A percentile compares a stretch with the other conserved stretches of the same genome.
phyloP scores from a whole-genome alignment of 495 filamentous ascomycete genomes.

The Lasiosphaeria ovina region DNA sequence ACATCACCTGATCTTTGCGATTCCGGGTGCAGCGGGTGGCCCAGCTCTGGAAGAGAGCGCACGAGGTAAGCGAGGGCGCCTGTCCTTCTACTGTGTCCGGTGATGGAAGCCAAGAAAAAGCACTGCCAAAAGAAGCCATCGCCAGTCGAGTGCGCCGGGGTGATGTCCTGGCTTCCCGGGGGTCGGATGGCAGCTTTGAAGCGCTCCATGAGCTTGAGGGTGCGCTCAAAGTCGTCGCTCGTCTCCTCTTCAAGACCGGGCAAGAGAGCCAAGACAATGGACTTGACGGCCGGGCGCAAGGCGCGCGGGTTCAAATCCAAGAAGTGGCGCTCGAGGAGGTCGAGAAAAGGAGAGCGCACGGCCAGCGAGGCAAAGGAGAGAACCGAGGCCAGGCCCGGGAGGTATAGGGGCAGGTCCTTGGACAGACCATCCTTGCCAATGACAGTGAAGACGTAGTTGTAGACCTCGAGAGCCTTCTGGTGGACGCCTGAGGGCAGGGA shows the following conservation, averaged over 20 bases:
- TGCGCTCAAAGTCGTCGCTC: constrained; percentile 93
- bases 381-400: constrained; percentile 83
- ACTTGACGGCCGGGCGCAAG: constrained; percentile 83
- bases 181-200: constrained; percentile 67
- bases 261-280: constrained; percentile 77
- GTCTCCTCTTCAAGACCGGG: constrained; percentile 95
- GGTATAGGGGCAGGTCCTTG: constrained; percentile 77
- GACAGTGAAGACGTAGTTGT: constrained; percentile 77
- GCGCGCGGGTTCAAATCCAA: constrained; percentile 64
- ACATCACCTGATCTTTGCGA: constrained; percentile 12
- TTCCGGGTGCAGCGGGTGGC: constrained; percentile 32
- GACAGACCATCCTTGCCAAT: constrained; percentile 75
- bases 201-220: constrained; percentile 70
- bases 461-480: constrained; percentile 94
- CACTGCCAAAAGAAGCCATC: constrained; percentile 98
- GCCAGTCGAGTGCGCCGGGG: constrained; percentile 55
- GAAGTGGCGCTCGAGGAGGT: constrained; percentile 77
- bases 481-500: constrained; percentile 95
- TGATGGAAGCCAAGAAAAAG: constrained; percentile 90
- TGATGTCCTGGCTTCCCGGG: constrained; percentile 43
- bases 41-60: constrained; percentile 76
- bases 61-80: constrained; percentile 83
- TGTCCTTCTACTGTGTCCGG: constrained; percentile 75
- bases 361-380: constrained; percentile 91
- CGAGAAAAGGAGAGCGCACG: constrained; percentile 78